These are phyloP conservation scores for Ophiostoma australiae DNA, from an alignment of 2,329 filamentous ascomycete species.

Conservation along the genomic window DNA sequence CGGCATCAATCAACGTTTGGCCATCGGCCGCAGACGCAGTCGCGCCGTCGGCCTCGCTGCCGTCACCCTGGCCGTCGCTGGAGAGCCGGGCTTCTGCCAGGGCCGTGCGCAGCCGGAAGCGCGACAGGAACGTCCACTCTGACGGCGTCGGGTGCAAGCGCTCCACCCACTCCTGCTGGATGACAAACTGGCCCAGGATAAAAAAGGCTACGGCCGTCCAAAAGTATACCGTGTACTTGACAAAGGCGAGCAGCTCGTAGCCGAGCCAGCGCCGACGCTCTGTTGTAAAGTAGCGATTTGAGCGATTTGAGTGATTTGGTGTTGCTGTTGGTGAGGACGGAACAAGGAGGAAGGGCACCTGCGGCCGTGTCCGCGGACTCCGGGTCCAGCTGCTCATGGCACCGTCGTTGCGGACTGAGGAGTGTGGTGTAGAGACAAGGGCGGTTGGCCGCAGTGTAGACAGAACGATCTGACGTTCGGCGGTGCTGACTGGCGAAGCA, in stretches of 20 bases:
- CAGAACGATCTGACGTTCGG: not conserved
- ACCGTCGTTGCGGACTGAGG: not conserved
- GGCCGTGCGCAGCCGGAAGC: constrained; percentile 63
- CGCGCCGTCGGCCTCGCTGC: not conserved
- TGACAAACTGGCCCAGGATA: constrained; percentile 57
- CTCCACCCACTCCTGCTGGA: constrained; percentile 72
- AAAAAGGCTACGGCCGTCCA: constrained; percentile 60
- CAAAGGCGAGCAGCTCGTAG: constrained; percentile 63
- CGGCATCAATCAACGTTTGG: constrained; percentile 40
- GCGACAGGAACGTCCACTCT: constrained; percentile 71
- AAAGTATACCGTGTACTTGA: constrained; percentile 61
- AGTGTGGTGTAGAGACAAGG: not conserved
- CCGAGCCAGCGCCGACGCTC: constrained; percentile 66
- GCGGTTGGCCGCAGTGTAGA: not conserved
- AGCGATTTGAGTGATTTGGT: constrained; percentile 23
- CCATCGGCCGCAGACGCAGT: constrained; percentile 40
- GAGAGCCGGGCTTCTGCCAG: constrained; percentile 51
- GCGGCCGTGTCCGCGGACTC: constrained; percentile 35
- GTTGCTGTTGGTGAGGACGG: constrained; percentile 27
- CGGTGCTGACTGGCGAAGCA: not conserved
- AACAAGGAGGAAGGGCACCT: constrained; percentile 49
- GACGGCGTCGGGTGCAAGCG: constrained; percentile 71
- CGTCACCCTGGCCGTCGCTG: not conserved
- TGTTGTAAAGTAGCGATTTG: constrained; percentile 70
- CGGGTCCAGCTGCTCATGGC: constrained; percentile 7